phyloP scores from a whole-genome alignment of 2,329 filamentous ascomycete genomes.

The Paramyrothecium sp. region DNA sequence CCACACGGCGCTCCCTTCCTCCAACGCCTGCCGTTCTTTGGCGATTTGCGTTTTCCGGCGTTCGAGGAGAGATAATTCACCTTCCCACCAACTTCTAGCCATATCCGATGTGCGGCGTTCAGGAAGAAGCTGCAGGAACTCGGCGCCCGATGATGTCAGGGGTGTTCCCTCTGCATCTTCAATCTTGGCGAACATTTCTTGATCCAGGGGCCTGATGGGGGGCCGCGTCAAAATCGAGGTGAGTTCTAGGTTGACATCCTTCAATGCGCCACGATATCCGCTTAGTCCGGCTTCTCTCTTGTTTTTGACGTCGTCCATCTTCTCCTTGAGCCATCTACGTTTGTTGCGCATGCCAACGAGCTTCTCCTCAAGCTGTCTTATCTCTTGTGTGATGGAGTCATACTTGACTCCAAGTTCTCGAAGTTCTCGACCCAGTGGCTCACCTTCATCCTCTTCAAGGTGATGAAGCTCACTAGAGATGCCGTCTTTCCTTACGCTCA shows the following conservation, averaged over 20 bases:
- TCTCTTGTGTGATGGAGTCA: conserved; percentile 56
- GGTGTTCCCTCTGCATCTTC: conserved; percentile 11
- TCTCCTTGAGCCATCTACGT: conserved; percentile 56
- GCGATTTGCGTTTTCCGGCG: conserved; percentile 55
- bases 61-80: conserved; percentile 57
- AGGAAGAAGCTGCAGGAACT: conserved; percentile 60
- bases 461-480: conserved; percentile 50
- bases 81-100: conserved; percentile 70
- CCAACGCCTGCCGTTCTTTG: conserved; percentile 62
- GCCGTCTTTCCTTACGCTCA: conserved; percentile 48
- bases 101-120: conserved; percentile 67
- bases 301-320: conserved; percentile 63
- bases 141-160: conserved; percentile 35
- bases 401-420: conserved; percentile 57
- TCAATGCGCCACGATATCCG: conserved; percentile 66
- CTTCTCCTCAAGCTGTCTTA: conserved; percentile 63
- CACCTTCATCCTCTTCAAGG: conserved; percentile 55
- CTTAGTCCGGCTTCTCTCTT: conserved; percentile 69
- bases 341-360: conserved; percentile 59
- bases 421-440: conserved; percentile 60
- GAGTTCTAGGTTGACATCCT: conserved; percentile 64
- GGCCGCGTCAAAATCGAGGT: conserved; percentile 57
- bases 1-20: conserved; percentile 68
- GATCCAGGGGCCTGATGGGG: conserved; percentile 51
- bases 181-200: conserved; percentile 34